Base-by-base conservation (phyloP, 108 stramenopile genomes). In the Conticribra weissflogii region DNA sequence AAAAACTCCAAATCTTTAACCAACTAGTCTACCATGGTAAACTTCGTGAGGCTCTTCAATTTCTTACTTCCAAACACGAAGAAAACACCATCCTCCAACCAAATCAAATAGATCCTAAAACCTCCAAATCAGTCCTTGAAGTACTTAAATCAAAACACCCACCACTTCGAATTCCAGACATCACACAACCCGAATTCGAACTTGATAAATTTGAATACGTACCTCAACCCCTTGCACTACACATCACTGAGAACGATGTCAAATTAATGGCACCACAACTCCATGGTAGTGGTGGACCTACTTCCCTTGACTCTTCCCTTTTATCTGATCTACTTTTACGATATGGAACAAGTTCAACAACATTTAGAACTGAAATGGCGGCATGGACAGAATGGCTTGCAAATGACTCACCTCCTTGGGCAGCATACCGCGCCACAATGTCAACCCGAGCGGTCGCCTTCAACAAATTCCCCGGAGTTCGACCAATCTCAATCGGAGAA, bases 401-500 rank as follows among this genome's bases (percentile, higher is more conserved):
- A 2, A 64, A 64, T 32, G 9, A 14, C 16, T 64, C 63, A 2
- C 63, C 63, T 25, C 49, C 51, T 4, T 62, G 61, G 61, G 61
- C 61, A 4, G 61, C 61, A 3, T 45, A 45, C 16, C 61, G 61
- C 27, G 61, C 61, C 1, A 15, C 76, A 12, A 71, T 72, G 71
- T 18, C 63, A 9, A 16, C 36, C 7, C 71, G 76, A 8, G 63
- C 78, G 14, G 46, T 80, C 23, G 83, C 78, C 4, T 36, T 84
- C 4, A 70, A 76, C 66, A 84, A 84, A 46, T 31, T 53, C 15
- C 74, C 78, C 14, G 83, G 83, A 16, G 54, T 66, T 8, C 73
- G 78, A 21, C 81, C 81, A 1, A 24, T 81, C 14, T 62, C 60
- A 2, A 49, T 70, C 21, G 80, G 80, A 14, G 74, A 81, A 27